phyloP scores from a whole-genome alignment of 2,329 filamentous ascomycete species.

The Fusarium chlamydosporum region DNA sequence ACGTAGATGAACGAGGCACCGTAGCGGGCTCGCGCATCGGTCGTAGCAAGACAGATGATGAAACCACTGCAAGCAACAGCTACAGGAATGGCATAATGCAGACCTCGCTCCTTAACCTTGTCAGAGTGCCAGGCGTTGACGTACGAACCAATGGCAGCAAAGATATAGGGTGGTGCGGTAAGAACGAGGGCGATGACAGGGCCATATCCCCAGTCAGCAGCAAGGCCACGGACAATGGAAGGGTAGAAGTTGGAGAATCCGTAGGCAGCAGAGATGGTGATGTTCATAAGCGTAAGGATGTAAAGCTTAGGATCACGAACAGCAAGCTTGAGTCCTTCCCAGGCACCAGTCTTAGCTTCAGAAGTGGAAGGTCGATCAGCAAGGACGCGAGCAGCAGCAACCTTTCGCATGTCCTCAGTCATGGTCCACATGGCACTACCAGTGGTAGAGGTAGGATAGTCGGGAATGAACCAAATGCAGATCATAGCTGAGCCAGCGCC shows the following conservation, averaged over 20 bases:
- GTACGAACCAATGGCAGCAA: conserved; percentile 24
- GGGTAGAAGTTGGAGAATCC: conserved; percentile 32
- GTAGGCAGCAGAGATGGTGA: conserved; percentile 21
- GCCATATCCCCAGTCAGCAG: conserved; percentile 23
- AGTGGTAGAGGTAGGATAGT: conserved; percentile 6
- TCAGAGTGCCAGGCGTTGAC: conserved; percentile 31
- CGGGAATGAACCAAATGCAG: conserved; percentile 26
- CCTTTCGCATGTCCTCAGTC: conserved; percentile 23
- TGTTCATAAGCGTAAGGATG: conserved; percentile 29
- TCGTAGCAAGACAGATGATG: conserved; percentile 11
- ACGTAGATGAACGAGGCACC: conserved; percentile 24
- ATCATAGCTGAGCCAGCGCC: conserved; percentile 27
- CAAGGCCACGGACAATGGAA: conserved; percentile 15
- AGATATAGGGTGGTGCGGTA: conserved; percentile 19
- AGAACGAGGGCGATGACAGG: conserved; percentile 21
- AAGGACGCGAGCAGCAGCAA: conserved; percentile 18
- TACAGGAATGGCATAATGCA: conserved; percentile 19
- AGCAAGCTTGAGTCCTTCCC: conserved; percentile 24
- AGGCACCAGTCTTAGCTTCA: conserved; percentile 20
- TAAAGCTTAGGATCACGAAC: conserved; percentile 26
- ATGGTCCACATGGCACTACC: conserved; percentile 24
- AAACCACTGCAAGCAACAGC: conserved; percentile 14
- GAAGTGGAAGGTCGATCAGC: conserved; percentile 17
- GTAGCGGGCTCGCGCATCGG: conserved; percentile 10
- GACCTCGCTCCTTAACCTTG: conserved; percentile 25